Base-by-base conservation (phyloP, 495 filamentous ascomycete genomes). In the Penicillium soppii region DNA sequence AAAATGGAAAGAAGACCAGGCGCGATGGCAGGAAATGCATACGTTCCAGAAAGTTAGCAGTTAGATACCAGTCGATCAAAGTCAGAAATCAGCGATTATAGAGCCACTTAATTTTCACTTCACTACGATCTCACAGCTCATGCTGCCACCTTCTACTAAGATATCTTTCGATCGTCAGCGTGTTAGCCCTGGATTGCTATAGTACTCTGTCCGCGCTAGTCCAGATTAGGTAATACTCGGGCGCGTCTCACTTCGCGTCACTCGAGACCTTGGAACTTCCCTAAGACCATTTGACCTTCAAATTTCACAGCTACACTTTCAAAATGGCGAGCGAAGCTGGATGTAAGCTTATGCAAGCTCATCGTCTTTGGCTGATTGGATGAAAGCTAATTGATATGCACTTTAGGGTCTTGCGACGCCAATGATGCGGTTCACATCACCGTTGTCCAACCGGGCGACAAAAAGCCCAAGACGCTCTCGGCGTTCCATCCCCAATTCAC, bases 401-500 rank as follows among this genome's bases (percentile, higher is more conserved):
- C 8, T 42, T 15, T 47, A 92, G 91, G 90, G 90, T 84, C 85
- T 45, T 74, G 79, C 47, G 74, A 87, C 56, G 80, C 90, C 57
- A 92, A 87, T 58, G 82, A 92, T 67, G 87, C 87, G 56, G 56
- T 92, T 22, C 69, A 80, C 21, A 76, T 95, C 55, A 87, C 86
- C 8, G 69, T 95, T 37, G 76, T 91, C 33, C 76, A 79, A 53
- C 80, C 87, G 1, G 69, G 73, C 10, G 65, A 77, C 6, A 62
- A 74, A 29, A 79, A 76, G 49, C 73, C 81, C 16, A 81, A 81
- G 58, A 81, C 79, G 4, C 59, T 87, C 25, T 74, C 77, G 16
- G 78, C 75, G 46, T 97, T 97, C 70, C 79, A 89, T 50, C 94
- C 94, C 2, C 80, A 80, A 58, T 94, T 92, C 67, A 96, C 91